Evolutionary conservation across 805 yeast genomes (phyloP).

Genomic region (Yarrowia osloensis): DNA sequence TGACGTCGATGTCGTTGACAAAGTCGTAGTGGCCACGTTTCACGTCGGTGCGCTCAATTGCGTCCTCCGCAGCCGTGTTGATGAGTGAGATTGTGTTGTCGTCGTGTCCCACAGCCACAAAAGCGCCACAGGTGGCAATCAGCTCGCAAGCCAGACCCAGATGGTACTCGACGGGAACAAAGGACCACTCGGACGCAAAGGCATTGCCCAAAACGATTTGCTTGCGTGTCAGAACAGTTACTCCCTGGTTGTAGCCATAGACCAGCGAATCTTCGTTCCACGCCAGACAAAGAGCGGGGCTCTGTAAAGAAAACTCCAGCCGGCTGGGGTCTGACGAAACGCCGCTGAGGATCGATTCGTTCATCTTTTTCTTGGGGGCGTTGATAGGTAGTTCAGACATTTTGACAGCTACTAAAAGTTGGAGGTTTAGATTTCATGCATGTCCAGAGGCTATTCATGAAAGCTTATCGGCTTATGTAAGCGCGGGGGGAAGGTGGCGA

Average conservation of each 20-base stretch:
- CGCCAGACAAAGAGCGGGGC: not conserved
- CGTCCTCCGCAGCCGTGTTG: conserved; percentile 22
- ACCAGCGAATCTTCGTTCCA: conserved; percentile 4
- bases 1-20: conserved; percentile 42
- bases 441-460: not conserved
- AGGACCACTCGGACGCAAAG: conserved; percentile 23
- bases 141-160: conserved; percentile 33
- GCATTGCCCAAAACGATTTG: not conserved
- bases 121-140: conserved; percentile 28
- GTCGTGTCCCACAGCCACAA: conserved; percentile 37
- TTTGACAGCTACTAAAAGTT: not conserved
- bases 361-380: not conserved
- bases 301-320: not conserved
- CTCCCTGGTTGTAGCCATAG: conserved; percentile 8
- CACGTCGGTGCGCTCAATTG: conserved; percentile 5
- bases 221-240: conserved; percentile 5
- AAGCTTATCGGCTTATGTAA: conserved; percentile 12
- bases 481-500: not conserved
- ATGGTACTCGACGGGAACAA: conserved; percentile 20
- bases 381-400: not conserved
- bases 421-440: not conserved
- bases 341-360: not conserved
- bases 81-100: conserved; percentile 35
- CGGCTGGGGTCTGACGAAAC: not conserved
- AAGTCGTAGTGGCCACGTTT: conserved; percentile 37